Base-by-base conservation (phyloP, 2,329 filamentous ascomycete genomes). In the Talaromyces sp. region DNA sequence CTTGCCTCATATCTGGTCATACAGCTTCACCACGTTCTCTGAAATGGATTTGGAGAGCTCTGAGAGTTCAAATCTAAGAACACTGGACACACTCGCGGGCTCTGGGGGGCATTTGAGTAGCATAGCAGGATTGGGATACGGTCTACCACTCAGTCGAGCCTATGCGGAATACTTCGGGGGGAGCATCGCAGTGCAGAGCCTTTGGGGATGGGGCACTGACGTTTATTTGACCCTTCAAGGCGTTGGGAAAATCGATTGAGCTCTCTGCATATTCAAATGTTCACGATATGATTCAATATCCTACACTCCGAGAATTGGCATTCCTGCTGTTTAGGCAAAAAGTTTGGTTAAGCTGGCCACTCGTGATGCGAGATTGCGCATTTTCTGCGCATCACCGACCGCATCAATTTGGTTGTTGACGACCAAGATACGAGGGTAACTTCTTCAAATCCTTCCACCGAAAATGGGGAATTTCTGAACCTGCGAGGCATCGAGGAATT, bases 141-240 rank as follows among this genome's bases (percentile, higher is more conserved):
- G 94, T 0, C 70, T 99, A 57, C 94, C 94, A 1, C 75, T 99
- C 19, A 91, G 91, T 48, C 82, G 94, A 56, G 93, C 94, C 0
- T 99, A 99, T 68, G 94, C 94, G 0, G 93, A 99, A 77, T 99
- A 97, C 66, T 99, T 99, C 78, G 94, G 94, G 2, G 94, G 94
- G 0, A 92, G 92, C 2, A 94, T 99, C 53, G 87, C 87, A 4
- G 87, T 99, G n/a, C 93, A 99, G 80, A 97, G 91, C 70, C 75
- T 97, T 42, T 94, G 91, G 78, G 93, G 94, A 3, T 99, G 94
- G 94, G 94, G 86, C 0, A 86, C 84, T 3, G 85, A 87, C 74
- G 84, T 86, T 1, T 87, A 87, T 70, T 69, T 87, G 49, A 86
- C 81, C 46, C 63, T 87, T 57, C 77, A 82, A 59, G 84, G 84